phyloP scores from a whole-genome alignment of 2,329 filamentous ascomycete species.

The Neonectria ditissima region DNA sequence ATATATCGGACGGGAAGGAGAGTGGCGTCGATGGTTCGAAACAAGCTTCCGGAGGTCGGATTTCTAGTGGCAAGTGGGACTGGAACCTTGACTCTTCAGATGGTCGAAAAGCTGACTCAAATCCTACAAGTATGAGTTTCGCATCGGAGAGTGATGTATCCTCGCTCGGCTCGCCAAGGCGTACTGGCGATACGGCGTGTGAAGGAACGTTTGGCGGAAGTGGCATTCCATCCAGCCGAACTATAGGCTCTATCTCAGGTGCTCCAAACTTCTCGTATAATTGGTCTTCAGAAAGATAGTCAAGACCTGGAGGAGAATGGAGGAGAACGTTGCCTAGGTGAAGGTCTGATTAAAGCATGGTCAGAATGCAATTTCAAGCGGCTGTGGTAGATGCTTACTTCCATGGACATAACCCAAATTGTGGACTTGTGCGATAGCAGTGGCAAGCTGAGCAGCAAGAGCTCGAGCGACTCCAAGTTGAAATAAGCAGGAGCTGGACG shows the following conservation, averaged over 20 bases:
- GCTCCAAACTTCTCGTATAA: conserved; percentile 5
- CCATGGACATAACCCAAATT: conserved; percentile 49
- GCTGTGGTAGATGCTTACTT: conserved; percentile 30
- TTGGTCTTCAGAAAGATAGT: conserved; percentile 11
- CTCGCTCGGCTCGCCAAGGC: not conserved
- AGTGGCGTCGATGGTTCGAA: conserved; percentile 51
- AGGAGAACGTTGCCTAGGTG: conserved; percentile 52
- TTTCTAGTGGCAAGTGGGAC: conserved; percentile 46
- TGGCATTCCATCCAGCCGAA: not conserved
- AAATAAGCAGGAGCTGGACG: conserved; percentile 32
- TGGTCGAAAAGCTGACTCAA: conserved; percentile 45
- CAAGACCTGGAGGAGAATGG: conserved; percentile 32
- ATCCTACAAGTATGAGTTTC: not conserved
- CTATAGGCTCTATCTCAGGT: not conserved
- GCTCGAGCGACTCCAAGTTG: conserved; percentile 44
- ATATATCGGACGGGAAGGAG: conserved; percentile 53
- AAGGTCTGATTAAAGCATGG: conserved; percentile 41
- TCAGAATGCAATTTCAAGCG: not conserved
- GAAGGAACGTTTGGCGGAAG: not conserved
- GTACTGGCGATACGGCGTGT: not conserved
- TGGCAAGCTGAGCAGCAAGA: conserved; percentile 43
- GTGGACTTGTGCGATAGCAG: conserved; percentile 48
- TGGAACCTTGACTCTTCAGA: conserved; percentile 34
- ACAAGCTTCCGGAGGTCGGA: conserved; percentile 48
- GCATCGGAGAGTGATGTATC: not conserved